Evolutionary conservation across 306 rosid species (phyloP).

Genomic region (Cercis canadensis): DNA sequence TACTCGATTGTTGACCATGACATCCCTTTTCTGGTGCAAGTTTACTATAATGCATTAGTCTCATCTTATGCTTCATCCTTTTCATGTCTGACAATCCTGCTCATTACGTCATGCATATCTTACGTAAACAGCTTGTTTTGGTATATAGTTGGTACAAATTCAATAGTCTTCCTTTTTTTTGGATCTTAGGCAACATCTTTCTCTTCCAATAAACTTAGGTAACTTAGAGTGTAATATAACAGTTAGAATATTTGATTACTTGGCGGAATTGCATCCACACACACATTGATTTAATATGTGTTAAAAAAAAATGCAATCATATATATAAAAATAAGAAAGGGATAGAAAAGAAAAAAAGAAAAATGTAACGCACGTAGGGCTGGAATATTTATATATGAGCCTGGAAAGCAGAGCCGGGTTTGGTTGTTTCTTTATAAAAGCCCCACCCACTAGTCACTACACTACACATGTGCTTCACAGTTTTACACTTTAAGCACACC

Average conservation of each 20-base stretch:
- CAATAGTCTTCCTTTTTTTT: too few relatives aligned
- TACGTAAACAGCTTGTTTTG: conserved; percentile 12
- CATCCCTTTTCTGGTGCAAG: too few relatives aligned
- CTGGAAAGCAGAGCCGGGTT: conserved; percentile 32
- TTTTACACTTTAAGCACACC: neutral
- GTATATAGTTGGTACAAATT: neutral
- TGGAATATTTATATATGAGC: neutral
- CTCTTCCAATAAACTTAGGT: too few relatives aligned
- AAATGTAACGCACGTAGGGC: neutral
- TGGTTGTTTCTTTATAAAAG: conserved; percentile 42
- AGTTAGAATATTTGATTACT: too few relatives aligned
- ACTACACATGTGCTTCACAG: conserved; percentile 23
- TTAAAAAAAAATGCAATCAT: too few relatives aligned
- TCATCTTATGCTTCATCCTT: neutral
- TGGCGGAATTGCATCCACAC: too few relatives aligned
- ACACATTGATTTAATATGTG: too few relatives aligned
- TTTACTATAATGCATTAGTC: neutral
- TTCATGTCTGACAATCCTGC: neutral
- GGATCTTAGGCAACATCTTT: too few relatives aligned
- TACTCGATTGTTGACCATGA: too few relatives aligned
- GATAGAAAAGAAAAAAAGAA: too few relatives aligned
- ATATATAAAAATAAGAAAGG: too few relatives aligned
- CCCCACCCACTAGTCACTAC: conserved; percentile 17
- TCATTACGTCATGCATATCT: conserved; percentile 1
- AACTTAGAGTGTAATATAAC: too few relatives aligned